These are phyloP conservation scores for Rutstroemia sp. DNA, from an alignment of 2,329 filamentous ascomycete genomes.

Conservation along the genomic window DNA sequence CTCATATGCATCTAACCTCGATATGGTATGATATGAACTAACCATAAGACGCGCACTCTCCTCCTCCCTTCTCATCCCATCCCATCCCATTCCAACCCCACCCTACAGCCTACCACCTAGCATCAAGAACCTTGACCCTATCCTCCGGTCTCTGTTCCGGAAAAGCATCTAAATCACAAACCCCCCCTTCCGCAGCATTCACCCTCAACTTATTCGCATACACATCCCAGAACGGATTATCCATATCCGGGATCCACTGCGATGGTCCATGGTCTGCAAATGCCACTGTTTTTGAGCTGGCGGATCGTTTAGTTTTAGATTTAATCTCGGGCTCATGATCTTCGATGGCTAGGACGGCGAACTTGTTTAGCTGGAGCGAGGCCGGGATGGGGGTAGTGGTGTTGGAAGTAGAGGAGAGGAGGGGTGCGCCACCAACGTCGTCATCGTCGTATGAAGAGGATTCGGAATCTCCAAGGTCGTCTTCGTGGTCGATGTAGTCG, in stretches of 20 bases:
- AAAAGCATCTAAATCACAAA: slow-evolving; percentile 20
- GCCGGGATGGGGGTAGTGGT: not conserved
- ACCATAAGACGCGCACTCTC: too few relatives aligned
- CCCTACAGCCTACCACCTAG: too few relatives aligned
- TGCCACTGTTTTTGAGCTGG: not conserved
- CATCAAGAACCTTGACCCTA: too few relatives aligned
- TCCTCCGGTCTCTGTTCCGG: too few relatives aligned
- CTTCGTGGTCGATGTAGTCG: not conserved
- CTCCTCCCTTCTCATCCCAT: too few relatives aligned
- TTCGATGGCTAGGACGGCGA: not conserved
- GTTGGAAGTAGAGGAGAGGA: not conserved
- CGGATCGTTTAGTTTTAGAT: not conserved
- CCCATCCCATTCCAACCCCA: too few relatives aligned
- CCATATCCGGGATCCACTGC: slow-evolving; percentile 18
- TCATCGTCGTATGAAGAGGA: slow-evolving; percentile 2
- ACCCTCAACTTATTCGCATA: slow-evolving; percentile 30
- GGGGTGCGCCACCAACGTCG: slow-evolving; percentile 6
- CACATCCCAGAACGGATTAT: slow-evolving; percentile 24
- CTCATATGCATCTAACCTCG: too few relatives aligned
- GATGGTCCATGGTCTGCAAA: not conserved
- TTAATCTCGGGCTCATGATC: not conserved
- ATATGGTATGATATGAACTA: too few relatives aligned
- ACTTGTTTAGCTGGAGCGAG: slow-evolving; percentile 4
- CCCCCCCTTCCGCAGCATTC: slow-evolving; percentile 23
- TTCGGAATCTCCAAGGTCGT: slow-evolving; percentile 1